These are phyloP conservation scores for Daldinia grandis DNA, from an alignment of 495 filamentous ascomycete genomes.

Conservation along the genomic window DNA sequence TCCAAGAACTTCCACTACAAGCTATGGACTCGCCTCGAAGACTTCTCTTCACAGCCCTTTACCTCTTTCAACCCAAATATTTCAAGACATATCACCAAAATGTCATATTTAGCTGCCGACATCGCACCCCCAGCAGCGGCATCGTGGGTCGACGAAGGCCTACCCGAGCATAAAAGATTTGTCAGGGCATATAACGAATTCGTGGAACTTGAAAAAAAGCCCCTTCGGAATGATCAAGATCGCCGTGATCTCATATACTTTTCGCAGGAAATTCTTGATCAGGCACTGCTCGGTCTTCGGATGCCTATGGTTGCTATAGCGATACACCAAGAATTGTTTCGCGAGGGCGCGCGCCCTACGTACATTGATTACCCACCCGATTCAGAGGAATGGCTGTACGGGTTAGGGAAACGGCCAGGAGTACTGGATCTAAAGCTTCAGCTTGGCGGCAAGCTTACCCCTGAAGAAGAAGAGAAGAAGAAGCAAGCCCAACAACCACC, in stretches of 20 bases:
- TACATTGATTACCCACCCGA: conserved; percentile 30
- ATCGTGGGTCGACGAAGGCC: conserved; percentile 1
- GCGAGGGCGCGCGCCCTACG: conserved; percentile 23
- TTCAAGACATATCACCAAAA: background rate
- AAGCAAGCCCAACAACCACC: background rate
- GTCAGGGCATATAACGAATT: conserved; percentile 9
- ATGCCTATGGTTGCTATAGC: background rate
- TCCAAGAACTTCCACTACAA: background rate
- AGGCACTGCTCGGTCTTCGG: conserved; percentile 11
- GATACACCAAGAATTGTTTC: conserved; percentile 4
- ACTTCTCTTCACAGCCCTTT: background rate
- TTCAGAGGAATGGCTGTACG: conserved; percentile 15
- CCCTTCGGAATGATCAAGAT: background rate
- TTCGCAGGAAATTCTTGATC: conserved; percentile 6
- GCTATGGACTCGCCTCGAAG: background rate
- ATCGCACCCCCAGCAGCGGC: background rate
- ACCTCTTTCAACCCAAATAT: background rate
- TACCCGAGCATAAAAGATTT: background rate
- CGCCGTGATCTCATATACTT: background rate
- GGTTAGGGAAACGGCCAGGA: conserved; percentile 25
- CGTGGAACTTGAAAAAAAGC: background rate
- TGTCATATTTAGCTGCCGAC: background rate
- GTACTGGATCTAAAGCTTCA: conserved; percentile 14
- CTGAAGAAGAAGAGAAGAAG: background rate
- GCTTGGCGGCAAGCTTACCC: conserved; percentile 21